Evolutionary conservation across 768 basidiomycete species (phyloP).

Genomic region (Guyanaporus albipodus): DNA sequence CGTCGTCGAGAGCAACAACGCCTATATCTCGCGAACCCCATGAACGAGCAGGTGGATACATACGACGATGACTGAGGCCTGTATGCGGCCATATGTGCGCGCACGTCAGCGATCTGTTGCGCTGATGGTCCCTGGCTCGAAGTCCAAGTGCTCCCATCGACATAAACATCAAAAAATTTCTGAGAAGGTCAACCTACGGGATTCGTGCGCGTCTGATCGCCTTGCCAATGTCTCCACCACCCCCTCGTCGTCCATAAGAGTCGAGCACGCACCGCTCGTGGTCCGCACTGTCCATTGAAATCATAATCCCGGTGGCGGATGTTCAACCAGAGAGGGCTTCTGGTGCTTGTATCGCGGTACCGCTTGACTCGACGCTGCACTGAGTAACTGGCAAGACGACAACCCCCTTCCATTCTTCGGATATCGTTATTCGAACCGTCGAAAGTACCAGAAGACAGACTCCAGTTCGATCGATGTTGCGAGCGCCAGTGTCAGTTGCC

Average conservation of each 20-base stretch:
- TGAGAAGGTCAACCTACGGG: constrained; percentile 9
- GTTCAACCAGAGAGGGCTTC: neutral
- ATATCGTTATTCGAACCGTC: constrained; percentile 19
- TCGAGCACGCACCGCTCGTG: constrained; percentile 5
- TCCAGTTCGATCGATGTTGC: constrained; percentile 18
- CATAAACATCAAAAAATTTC: constrained; percentile 16
- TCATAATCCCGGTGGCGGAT: constrained; percentile 21
- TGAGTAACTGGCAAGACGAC: constrained; percentile 2
- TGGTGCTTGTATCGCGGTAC: neutral
- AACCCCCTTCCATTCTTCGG: constrained; percentile 19
- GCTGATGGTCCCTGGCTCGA: constrained; percentile 22
- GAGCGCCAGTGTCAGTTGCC: constrained; percentile 10
- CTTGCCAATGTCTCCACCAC: constrained; percentile 1
- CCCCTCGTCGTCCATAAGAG: neutral
- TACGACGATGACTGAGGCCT: too few relatives aligned
- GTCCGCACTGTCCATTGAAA: neutral
- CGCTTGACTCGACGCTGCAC: constrained; percentile 2
- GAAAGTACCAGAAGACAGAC: constrained; percentile 8
- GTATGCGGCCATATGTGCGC: too few relatives aligned
- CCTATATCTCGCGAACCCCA: neutral
- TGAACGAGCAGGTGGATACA: neutral
- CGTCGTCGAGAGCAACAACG: constrained; percentile 6
- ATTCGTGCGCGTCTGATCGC: constrained; percentile 16
- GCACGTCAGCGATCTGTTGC: constrained; percentile 11
- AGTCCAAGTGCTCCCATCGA: constrained; percentile 12